Evolutionary conservation across 1,284 basidiomycete genomes (phyloP).

Genomic region (Moniliophthora roreri): DNA sequence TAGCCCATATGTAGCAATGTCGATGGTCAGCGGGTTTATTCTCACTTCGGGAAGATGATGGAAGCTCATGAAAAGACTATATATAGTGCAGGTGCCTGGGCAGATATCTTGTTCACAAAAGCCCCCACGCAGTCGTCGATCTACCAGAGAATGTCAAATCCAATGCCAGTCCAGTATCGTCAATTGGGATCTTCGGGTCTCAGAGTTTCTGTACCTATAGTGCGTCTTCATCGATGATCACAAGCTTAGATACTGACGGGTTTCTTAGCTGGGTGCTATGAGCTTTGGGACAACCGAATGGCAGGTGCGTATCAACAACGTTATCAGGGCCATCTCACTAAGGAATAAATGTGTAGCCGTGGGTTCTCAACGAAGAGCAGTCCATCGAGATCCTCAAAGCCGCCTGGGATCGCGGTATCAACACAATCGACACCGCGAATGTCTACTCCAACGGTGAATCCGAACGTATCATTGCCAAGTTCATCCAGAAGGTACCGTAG

Average conservation of each 20-base stretch:
- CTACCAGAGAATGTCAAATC: not conserved
- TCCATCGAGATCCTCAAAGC: conserved; percentile 40
- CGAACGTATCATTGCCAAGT: conserved; percentile 47
- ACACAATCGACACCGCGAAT: conserved; percentile 58
- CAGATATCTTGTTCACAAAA: too few species aligned
- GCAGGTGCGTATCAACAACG: conserved; percentile 23
- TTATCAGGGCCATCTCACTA: not conserved
- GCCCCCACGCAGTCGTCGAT: too few species aligned
- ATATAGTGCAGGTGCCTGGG: too few species aligned
- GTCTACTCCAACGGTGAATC: conserved; percentile 53
- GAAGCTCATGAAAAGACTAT: not conserved
- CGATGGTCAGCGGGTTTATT: too few species aligned
- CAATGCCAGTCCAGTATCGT: not conserved
- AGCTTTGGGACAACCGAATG: conserved; percentile 41
- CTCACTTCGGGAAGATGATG: not conserved
- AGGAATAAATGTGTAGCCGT: conserved; percentile 24
- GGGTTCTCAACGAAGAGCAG: conserved; percentile 46
- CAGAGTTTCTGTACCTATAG: conserved; percentile 1
- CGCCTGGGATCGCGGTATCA: conserved; percentile 46
- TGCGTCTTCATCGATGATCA: not conserved
- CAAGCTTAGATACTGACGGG: conserved; percentile 18
- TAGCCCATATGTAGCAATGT: too few species aligned
- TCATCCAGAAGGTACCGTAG: conserved; percentile 41
- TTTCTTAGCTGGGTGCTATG: conserved; percentile 46
- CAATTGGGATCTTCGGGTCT: not conserved